Conservation (phyloP, 108 stramenopile species). For the Seminavis robusta region DNA sequence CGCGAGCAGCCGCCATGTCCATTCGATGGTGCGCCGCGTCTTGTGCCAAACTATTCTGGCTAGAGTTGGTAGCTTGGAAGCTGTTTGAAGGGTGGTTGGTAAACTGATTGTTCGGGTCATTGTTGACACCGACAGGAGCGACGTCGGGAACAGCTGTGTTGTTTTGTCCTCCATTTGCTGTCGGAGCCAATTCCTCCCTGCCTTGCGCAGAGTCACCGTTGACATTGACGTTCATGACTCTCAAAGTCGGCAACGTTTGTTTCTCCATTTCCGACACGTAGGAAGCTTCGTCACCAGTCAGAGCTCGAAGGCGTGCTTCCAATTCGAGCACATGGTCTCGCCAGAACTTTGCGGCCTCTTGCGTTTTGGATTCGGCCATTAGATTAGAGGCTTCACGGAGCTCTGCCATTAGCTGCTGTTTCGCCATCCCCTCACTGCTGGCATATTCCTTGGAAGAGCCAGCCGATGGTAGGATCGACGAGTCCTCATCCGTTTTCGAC, state of each 20-base stretch:
- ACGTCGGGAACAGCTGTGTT: background rate
- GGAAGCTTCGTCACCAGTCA: constrained; percentile 23
- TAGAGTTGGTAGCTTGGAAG: background rate
- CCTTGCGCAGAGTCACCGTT: no score
- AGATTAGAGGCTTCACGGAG: constrained; percentile 64
- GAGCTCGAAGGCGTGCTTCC: constrained; percentile 42
- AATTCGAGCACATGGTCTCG: constrained; percentile 68
- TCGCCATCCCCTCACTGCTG: constrained; percentile 42
- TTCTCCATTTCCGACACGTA: no score
- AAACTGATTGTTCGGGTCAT: background rate
- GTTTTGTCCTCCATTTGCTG: no score
- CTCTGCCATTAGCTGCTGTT: constrained; percentile 69
- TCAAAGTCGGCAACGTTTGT: no score
- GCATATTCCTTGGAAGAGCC: background rate
- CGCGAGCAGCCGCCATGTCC: background rate
- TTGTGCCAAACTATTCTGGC: background rate
- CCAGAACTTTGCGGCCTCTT: constrained; percentile 75
- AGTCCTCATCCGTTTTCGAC: background rate
- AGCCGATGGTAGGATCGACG: background rate
- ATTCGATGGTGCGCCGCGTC: background rate
- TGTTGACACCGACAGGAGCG: background rate
- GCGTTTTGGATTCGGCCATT: constrained; percentile 65
- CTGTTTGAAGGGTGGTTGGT: background rate
- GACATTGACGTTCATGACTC: no score
- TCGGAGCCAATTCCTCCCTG: no score